phyloP scores from a whole-genome alignment of 2,329 filamentous ascomycete genomes.

The Colletotrichum sp. region DNA sequence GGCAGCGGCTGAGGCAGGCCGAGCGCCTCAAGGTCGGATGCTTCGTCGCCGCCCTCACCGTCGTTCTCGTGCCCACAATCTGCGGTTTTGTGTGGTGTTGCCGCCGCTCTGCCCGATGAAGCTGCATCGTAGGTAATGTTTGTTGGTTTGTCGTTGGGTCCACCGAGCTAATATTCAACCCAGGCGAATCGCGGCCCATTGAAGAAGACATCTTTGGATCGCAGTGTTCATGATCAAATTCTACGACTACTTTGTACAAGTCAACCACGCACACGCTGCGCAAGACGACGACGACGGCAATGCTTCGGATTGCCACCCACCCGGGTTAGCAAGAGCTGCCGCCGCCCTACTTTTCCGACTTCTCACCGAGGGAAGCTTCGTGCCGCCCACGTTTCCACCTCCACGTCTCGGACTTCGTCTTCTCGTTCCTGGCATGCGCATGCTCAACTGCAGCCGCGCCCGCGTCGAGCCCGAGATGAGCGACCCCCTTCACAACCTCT shows the following conservation, averaged over 20 bases:
- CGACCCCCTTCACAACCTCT: not conserved
- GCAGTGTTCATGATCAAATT: not conserved
- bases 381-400: not conserved
- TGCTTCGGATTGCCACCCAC: not conserved
- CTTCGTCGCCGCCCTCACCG: slow-evolving; percentile 5
- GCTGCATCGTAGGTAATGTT: not conserved
- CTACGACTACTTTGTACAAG: not conserved
- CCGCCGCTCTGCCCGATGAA: not conserved
- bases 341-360: not conserved
- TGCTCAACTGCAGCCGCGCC: not conserved
- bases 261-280: not conserved
- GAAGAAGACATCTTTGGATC: not conserved
- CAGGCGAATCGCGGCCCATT: not conserved
- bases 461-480: not conserved
- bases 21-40: not conserved
- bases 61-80: slow-evolving; percentile 9
- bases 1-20: not conserved
- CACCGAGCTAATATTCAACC: not conserved
- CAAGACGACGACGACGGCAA: not conserved
- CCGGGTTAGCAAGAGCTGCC: not conserved
- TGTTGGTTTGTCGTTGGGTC: not conserved
- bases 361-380: not conserved
- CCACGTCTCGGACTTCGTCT: not conserved
- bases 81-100: slow-evolving; percentile 6
- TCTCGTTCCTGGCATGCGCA: not conserved